Base-by-base conservation (phyloP, 352 stramenopile genomes). In the Thalassiosira mediterranea region DNA sequence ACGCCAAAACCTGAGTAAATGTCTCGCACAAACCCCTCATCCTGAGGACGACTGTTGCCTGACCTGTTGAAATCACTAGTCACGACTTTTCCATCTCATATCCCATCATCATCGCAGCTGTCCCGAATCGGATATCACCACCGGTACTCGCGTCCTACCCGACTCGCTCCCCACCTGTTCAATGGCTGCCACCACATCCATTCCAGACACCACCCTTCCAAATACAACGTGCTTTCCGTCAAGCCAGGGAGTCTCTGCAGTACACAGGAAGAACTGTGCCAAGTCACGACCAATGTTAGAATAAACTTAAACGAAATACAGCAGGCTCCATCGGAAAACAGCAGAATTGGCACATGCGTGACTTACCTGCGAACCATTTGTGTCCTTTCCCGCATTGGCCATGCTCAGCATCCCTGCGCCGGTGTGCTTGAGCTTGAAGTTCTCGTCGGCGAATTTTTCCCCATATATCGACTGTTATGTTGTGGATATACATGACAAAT, bases 171-270 rank as follows among this genome's bases (percentile, higher is more conserved):
- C 95, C 21, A 96, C 78, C 49, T 87, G 86, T 78, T 99, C 98
- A 80, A 99, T 98, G 34, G 93, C 92, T 17, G 81, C 84, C 19
- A 98, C 91, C 0, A 97, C 86, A 48, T 97, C 94, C 85, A 96
- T 93, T 44, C 93, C 93, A 10, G 64, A 83, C 4, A 91, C 57
- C 10, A 99, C 96, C 76, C 96, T 96, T 21, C 97, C 97, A 81
- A 99, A 99, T 25, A 99, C 96, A 32, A 98, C 96, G 86, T 99
- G 97, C 85, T 99, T 99, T 8, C 94, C 93, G 81, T 99, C 95
- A 21, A 99, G 81, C 86, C 86, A 92, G 17, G 72, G 34, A 17
- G 88, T 91, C 72, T 88, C 80, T 8, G 77, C 79, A 10, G 81
- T 90, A 46, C 86, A 92, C 3, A 94, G 54, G 56, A 94, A 94